Evolutionary conservation across 176 grass and related monocot genomes (phyloP), one percentile per base, ranked within the genome.

Genomic region (Calamus simplicifolius): DNA sequence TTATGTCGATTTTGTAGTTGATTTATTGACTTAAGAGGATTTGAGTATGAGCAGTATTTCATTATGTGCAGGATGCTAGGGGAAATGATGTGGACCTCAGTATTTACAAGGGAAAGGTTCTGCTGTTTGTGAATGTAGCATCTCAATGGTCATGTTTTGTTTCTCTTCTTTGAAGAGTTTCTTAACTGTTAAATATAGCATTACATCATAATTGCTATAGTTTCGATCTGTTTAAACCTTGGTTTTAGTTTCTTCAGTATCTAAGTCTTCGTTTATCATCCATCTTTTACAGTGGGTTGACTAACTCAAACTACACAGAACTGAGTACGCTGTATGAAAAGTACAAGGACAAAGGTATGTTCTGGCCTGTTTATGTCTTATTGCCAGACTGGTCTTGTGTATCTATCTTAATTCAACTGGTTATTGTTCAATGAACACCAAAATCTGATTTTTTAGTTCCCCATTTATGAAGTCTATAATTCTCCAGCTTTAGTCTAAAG

Each of bases 231-330:
- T 43, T 43, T 43, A 10, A 7, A 43, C 7, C 13, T 43, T 12
- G 8, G 35, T 35, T 26, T 49, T 43, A 16, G 52, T 16, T 38
- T 48, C 25, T 56, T 31, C 23, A 57, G 25, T 54, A 50, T 56
- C 48, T 16, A 64, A 63, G 49, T 64, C 18, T 16, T 27, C 16
- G 14, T 26, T 12, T 54, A 18, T 3, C 62, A 17, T 63, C 66
- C 62, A 17, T 63, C 66, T 75, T 18, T 81, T 84, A 62, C 81
- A 97, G 84, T 75, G 92, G 87, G 52, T 53, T 97, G 65, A 97
- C 92, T 49, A 83, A 97, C 69, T 91, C 92, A 30, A 97, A 97
- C 81, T 91, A 97, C 62, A 97, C 73, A 0, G 87, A 97, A 58
- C 79, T 97, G 81, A 81, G 73, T 69, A 59, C 82, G 73, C 69